Percentiles rank a stretch among this genome's conserved stretches.
phyloP scores from a whole-genome alignment of 2,329 filamentous ascomycete genomes.

The Colletotrichum lupini region DNA sequence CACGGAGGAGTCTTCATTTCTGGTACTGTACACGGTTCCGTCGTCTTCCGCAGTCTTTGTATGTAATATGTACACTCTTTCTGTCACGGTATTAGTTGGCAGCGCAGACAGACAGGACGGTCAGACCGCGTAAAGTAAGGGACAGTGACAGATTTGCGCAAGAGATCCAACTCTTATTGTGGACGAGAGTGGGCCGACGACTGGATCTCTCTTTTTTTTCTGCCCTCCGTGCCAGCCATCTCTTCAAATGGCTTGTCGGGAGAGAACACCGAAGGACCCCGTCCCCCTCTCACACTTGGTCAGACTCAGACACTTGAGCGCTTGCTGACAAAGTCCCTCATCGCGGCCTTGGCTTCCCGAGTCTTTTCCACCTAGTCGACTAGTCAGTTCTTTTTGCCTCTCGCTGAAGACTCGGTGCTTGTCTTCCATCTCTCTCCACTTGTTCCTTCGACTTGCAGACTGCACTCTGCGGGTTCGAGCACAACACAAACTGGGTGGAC shows the following conservation, averaged over 20 bases:
- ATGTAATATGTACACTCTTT: background rate
- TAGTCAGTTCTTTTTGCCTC: constrained; percentile 1
- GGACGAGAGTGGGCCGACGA: constrained; percentile 25
- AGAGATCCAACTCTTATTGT: constrained; percentile 26
- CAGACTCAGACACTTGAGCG: constrained; percentile 10
- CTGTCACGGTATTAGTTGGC: background rate
- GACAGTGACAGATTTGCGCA: background rate
- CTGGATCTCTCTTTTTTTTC: constrained; percentile 17
- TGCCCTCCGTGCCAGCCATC: background rate
- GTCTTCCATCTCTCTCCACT: background rate
- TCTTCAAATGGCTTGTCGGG: constrained; percentile 22
- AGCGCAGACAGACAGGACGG: background rate
- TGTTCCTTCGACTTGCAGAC: constrained; percentile 8
- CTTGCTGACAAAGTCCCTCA: constrained; percentile 28
- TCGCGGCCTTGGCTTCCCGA: constrained; percentile 20
- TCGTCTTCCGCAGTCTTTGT: constrained; percentile 1
- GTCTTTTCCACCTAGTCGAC: background rate
- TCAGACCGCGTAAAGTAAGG: background rate
- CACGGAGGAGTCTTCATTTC: background rate
- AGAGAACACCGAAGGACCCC: constrained; percentile 27
- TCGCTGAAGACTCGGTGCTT: constrained; percentile 34
- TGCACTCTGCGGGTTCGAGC: constrained; percentile 23
- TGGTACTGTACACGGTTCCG: constrained; percentile 1
- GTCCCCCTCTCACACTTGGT: background rate
- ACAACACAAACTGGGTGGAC: background rate